Conservation (phyloP, 2,329 filamentous ascomycete genomes). For the Penicillium decumbens region DNA sequence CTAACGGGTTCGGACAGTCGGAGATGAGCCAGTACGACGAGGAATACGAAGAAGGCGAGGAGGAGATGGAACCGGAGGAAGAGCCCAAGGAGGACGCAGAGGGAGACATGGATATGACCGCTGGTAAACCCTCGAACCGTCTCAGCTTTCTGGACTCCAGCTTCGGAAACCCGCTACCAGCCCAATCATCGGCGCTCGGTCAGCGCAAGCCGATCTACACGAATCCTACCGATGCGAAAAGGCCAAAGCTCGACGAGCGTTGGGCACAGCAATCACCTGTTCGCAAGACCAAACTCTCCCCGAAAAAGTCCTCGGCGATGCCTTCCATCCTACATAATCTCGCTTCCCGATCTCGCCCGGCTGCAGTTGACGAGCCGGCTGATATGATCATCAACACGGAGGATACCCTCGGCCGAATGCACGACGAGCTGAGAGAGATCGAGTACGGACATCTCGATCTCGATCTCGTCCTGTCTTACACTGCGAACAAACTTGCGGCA, state of each 20-base stretch:
- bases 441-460: slow-evolving; percentile 32
- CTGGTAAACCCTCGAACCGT: slow-evolving; percentile 14
- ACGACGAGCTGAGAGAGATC: slow-evolving; percentile 43
- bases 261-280: slow-evolving; percentile 35
- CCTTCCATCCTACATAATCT: slow-evolving; percentile 68
- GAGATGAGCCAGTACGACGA: slow-evolving; percentile 25
- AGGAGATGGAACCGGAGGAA: slow-evolving; percentile 40
- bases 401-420: slow-evolving; percentile 61
- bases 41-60: slow-evolving; percentile 35
- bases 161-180: slow-evolving; percentile 24
- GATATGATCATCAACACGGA: slow-evolving; percentile 73
- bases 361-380: slow-evolving; percentile 63
- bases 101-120: slow-evolving; percentile 27
- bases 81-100: slow-evolving; percentile 38
- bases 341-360: slow-evolving; percentile 53
- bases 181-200: slow-evolving; percentile 12
- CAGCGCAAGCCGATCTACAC: slow-evolving; percentile 40
- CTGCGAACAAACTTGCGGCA: slow-evolving; percentile 32
- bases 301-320: slow-evolving; percentile 58
- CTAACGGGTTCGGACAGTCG: slow-evolving; percentile 25
- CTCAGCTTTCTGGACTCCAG: slow-evolving; percentile 33
- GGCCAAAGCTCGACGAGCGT: slow-evolving; percentile 40
- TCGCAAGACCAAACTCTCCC: slow-evolving; percentile 33
- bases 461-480: slow-evolving; percentile 31
- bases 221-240: slow-evolving; percentile 41